phyloP scores from a whole-genome alignment of 2,329 filamentous ascomycete genomes.

The Fusarium pseudoanthophilum region DNA sequence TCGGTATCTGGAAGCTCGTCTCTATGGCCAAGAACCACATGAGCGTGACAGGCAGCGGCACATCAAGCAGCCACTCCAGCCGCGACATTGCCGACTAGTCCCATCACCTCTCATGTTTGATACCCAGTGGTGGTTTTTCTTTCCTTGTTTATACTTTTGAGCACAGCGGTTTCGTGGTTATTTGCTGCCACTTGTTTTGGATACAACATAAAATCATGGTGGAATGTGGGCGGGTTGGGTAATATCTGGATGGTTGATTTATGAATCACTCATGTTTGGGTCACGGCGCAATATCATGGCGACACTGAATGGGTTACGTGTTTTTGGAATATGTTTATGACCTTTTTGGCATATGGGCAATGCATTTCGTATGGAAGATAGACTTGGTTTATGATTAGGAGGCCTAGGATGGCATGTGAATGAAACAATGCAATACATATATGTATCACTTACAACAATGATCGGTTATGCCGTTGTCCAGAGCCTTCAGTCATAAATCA shows the following conservation, averaged over 20 bases:
- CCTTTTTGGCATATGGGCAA: background rate
- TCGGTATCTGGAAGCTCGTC: constrained; percentile 72
- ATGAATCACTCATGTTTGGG: constrained; percentile 26
- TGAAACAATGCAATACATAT: constrained; percentile 14
- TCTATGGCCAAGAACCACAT: constrained; percentile 59
- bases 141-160: constrained; percentile 15
- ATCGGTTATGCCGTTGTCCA: background rate
- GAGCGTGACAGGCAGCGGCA: constrained; percentile 49
- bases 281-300: constrained; percentile 33
- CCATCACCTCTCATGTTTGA: background rate
- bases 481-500: background rate
- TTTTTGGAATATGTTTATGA: constrained; percentile 6
- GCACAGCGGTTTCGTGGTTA: constrained; percentile 19
- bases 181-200: constrained; percentile 2
- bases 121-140: constrained; percentile 11
- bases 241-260: constrained; percentile 21
- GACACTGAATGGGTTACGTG: background rate
- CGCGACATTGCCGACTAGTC: constrained; percentile 30
- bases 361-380: constrained; percentile 16
- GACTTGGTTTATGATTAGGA: constrained; percentile 16
- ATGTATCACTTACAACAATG: background rate
- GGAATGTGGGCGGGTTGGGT: constrained; percentile 12
- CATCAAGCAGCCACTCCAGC: constrained; percentile 34
- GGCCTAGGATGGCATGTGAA: constrained; percentile 19
- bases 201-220: constrained; percentile 24